phyloP scores from a whole-genome alignment of 2,329 filamentous ascomycete species.

The Aspergillus sp. region DNA sequence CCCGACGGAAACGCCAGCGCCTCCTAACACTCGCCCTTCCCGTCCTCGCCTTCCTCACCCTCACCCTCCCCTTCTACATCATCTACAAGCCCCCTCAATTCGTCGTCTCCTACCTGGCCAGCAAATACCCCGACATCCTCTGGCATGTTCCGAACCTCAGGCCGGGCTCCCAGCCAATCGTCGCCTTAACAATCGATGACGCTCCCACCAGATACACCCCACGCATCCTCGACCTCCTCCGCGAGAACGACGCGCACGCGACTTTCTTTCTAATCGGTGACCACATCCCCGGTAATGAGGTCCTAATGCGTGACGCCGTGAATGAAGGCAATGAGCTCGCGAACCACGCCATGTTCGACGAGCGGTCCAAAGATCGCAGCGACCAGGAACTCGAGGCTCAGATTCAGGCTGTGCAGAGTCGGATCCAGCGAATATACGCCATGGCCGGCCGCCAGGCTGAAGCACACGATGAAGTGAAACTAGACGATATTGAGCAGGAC shows the following conservation, averaged over 20 bases:
- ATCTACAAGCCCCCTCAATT: slow-evolving; percentile 79
- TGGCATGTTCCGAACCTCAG: slow-evolving; percentile 63
- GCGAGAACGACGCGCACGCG: slow-evolving; percentile 65
- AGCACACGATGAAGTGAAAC: slow-evolving; percentile 5
- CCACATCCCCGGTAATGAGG: slow-evolving; percentile 63
- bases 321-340: slow-evolving; percentile 68
- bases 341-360: slow-evolving; percentile 89
- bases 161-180: slow-evolving; percentile 55
- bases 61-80: slow-evolving; percentile 57
- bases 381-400: slow-evolving; percentile 61
- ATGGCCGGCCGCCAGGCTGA: slow-evolving; percentile 22
- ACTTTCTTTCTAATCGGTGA: slow-evolving; percentile 89
- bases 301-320: slow-evolving; percentile 59
- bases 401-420: slow-evolving; percentile 63
- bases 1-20: slow-evolving; percentile 20
- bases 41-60: slow-evolving; percentile 30
- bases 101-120: slow-evolving; percentile 69
- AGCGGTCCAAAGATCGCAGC: slow-evolving; percentile 65
- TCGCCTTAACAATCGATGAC: slow-evolving; percentile 87
- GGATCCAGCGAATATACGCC: slow-evolving; percentile 60
- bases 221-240: slow-evolving; percentile 69
- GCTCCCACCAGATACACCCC: slow-evolving; percentile 71
- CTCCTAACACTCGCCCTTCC: slow-evolving; percentile 35
- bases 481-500: neutral
- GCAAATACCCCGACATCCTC: slow-evolving; percentile 74